phyloP scores from a whole-genome alignment of 371 early-diverging fungal species.

The Capillidium rhysosporum region DNA sequence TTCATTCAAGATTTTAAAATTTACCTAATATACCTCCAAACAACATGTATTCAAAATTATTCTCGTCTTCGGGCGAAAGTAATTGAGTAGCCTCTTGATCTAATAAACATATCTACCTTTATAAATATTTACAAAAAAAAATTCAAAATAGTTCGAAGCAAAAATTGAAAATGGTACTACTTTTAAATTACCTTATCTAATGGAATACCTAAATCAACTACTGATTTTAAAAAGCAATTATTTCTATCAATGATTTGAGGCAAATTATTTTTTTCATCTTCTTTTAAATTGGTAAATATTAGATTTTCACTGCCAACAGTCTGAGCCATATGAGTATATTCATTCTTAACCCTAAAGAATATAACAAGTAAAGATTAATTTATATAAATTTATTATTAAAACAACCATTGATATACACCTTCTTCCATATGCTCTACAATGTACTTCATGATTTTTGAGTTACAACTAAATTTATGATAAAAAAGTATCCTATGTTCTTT shows the following conservation, averaged over 20 bases:
- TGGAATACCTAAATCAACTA: not conserved
- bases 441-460: no score
- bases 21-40: slow-evolving; percentile 7
- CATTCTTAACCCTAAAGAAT: not conserved
- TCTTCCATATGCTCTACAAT: slow-evolving; percentile 7
- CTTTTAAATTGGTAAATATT: slow-evolving; percentile 1
- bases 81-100: slow-evolving; percentile 2
- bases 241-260: not conserved
- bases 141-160: not conserved
- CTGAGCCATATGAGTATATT: slow-evolving; percentile 4
- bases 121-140: not conserved
- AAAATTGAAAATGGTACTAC: not conserved
- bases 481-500: no score
- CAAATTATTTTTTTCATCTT: not conserved
- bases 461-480: no score
- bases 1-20: not conserved
- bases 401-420: slow-evolving; percentile 5
- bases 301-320: slow-evolving; percentile 1
- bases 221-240: not conserved
- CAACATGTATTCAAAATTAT: slow-evolving; percentile 3
- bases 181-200: not conserved
- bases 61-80: not conserved
- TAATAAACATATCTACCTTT: slow-evolving; percentile 1
- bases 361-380: not conserved
- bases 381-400: not conserved